Base-by-base conservation (phyloP, 192 early-diverging fungal species). In the Tieghemiomyces parasiticus region DNA sequence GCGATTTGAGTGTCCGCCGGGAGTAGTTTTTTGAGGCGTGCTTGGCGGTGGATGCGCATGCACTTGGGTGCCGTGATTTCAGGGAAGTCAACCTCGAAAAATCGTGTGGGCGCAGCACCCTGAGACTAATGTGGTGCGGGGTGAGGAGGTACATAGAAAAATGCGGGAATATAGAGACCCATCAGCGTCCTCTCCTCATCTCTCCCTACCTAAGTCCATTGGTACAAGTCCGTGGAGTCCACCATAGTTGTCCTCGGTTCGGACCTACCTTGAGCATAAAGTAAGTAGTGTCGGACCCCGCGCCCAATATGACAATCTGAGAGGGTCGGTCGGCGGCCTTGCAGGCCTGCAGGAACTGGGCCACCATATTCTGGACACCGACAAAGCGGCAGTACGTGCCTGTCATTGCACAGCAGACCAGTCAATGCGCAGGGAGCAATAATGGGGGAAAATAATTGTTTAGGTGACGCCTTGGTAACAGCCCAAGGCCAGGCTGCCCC, bases 21-120 rank as follows among this genome's bases (percentile, higher is more conserved):
- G 12, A 87, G 50, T 26, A 75, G 51, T 2, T 52, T 30, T 20
- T 53, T 48, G 31, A 85, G 60, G 3, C 45, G 58, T n/a, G 61
- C 63, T 25, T 72, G 72, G 32, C 73, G 74, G 38, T 65, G 78
- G 2, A 97, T 80, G 0, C 71, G 71, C 13, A 70, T 68, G 2
- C 83, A 84, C 70, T 98, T 98, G 60, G 82, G 81, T 13, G 77
- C 63, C 1, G 89, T 91, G 2, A 90, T 81, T 60, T 98, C 89
- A 6, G 84, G 80, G 64, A 92, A 95, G 68, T 98, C 95, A 29
- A 96, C 78, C 68, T 98, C 95, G 78, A 90, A 87, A 68, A 88
- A 95, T 60, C 72, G 63, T 1, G 22, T 45, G 0, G 49, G 48
- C 20, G 53, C 1, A 30, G 60, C 48, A n/a, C 24, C 12, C 2